Conservation (phyloP, 495 filamentous ascomycete species). For the Aspergillus bridgeri region DNA sequence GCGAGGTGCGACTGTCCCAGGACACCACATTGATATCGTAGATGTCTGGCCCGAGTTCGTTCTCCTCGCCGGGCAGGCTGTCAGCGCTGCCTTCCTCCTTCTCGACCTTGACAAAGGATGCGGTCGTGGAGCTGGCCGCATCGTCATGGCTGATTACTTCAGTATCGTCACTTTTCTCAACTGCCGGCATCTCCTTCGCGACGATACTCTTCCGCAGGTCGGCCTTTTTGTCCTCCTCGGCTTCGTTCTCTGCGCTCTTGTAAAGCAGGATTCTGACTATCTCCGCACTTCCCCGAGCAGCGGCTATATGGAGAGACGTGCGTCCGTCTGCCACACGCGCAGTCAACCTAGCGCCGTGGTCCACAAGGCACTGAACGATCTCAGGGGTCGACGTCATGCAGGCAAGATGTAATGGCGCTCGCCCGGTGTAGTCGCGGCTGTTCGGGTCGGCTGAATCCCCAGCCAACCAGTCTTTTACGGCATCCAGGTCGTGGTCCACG, state of each 20-base stretch:
- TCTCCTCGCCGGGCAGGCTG: slow-evolving; percentile 44
- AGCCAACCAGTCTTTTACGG: slow-evolving; percentile 64
- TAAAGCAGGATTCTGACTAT: slow-evolving; percentile 67
- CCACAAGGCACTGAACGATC: slow-evolving; percentile 67
- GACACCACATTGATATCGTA: slow-evolving; percentile 71
- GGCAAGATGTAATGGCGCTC: slow-evolving; percentile 76
- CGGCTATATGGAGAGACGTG: slow-evolving; percentile 76
- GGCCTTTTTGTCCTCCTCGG: slow-evolving; percentile 56
- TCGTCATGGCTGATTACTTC: slow-evolving; percentile 34
- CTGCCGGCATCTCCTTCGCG: no score
- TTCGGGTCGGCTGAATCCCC: slow-evolving; percentile 61
- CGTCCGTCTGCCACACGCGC: slow-evolving; percentile 71
- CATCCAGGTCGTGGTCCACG: slow-evolving; percentile 61
- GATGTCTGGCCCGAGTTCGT: slow-evolving; percentile 67
- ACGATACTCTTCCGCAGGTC: slow-evolving; percentile 42
- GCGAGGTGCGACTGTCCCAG: slow-evolving; percentile 69
- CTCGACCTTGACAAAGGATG: slow-evolving; percentile 66
- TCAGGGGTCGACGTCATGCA: slow-evolving; percentile 61
- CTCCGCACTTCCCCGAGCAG: slow-evolving; percentile 59
- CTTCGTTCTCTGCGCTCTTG: slow-evolving; percentile 68
- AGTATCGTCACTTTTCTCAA: slow-evolving; percentile 34
- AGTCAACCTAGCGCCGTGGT: slow-evolving; percentile 66
- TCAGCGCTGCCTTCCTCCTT: slow-evolving; percentile 28
- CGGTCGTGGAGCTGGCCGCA: slow-evolving; percentile 43
- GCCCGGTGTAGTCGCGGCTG: slow-evolving; percentile 70